Evolutionary conservation across 345 rosid species (phyloP).

Genomic region (Rhodamnia rubescens): DNA sequence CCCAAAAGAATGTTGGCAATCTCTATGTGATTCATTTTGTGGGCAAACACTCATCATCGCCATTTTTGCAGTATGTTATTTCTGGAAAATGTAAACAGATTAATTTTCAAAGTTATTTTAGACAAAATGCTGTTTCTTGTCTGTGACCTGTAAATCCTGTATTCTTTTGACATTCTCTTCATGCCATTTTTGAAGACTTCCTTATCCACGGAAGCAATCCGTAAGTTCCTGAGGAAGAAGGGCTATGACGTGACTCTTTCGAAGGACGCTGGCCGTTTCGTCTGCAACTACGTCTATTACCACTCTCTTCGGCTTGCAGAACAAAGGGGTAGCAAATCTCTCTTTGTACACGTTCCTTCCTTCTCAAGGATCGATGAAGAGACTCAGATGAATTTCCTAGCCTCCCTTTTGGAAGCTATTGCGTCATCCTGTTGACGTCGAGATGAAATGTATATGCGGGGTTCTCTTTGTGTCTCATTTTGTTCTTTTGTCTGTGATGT

Average conservation of each 20-base stretch:
- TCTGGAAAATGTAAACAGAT: not conserved
- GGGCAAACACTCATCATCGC: not conserved
- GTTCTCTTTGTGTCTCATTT: not conserved
- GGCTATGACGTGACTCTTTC: conserved; percentile 76
- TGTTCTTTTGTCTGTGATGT: not conserved
- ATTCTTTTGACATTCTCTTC: not conserved
- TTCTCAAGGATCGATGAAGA: conserved; percentile 81
- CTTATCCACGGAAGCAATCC: conserved; percentile 5
- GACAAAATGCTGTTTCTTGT: not conserved
- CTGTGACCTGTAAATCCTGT: not conserved
- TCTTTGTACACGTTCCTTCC: conserved; percentile 92
- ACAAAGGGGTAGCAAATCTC: conserved; percentile 53
- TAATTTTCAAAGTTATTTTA: not conserved
- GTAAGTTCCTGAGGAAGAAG: conserved; percentile 4
- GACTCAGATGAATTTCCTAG: conserved; percentile 80
- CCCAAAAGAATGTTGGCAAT: not conserved
- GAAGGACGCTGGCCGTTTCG: conserved; percentile 88
- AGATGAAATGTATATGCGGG: not conserved
- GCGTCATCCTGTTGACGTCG: conserved; percentile 1
- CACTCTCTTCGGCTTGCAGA: conserved; percentile 90
- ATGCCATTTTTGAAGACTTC: conserved; percentile 4
- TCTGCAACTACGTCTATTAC: conserved; percentile 96
- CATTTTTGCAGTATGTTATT: not conserved
- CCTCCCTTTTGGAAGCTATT: conserved; percentile 87
- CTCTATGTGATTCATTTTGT: not conserved